phyloP scores from a whole-genome alignment of 768 basidiomycete species.

The Serendipita sp. region DNA sequence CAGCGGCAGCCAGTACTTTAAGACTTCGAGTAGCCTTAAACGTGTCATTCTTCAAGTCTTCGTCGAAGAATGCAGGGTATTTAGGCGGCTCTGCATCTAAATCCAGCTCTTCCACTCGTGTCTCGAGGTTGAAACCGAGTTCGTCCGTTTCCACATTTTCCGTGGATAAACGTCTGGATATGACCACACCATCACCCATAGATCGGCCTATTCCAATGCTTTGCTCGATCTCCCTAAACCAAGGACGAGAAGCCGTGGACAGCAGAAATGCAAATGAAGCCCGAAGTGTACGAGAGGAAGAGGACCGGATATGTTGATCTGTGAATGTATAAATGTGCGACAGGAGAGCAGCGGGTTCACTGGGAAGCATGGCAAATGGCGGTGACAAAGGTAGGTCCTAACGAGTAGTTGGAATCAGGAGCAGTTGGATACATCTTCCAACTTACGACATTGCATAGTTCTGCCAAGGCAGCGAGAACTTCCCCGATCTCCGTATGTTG shows the following conservation, averaged over 20 bases:
- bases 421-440: neutral
- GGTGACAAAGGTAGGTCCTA: slow-evolving; percentile 12
- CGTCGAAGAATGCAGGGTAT: slow-evolving; percentile 52
- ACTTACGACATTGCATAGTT: slow-evolving; percentile 42
- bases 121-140: slow-evolving; percentile 19
- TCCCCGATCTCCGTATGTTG: slow-evolving; percentile 37
- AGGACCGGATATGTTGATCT: slow-evolving; percentile 34
- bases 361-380: slow-evolving; percentile 27
- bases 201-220: slow-evolving; percentile 37
- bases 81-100: neutral
- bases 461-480: slow-evolving; percentile 34
- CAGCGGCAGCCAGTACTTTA: slow-evolving; percentile 43
- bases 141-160: neutral
- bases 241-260: slow-evolving; percentile 44
- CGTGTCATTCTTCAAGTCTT: slow-evolving; percentile 33
- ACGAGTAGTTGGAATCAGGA: neutral
- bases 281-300: slow-evolving; percentile 31
- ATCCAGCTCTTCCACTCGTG: slow-evolving; percentile 19
- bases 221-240: slow-evolving; percentile 39
- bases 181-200: slow-evolving; percentile 1
- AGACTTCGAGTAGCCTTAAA: slow-evolving; percentile 56
- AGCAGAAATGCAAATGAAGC: slow-evolving; percentile 55
- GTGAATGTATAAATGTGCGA: slow-evolving; percentile 46
- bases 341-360: slow-evolving; percentile 34
- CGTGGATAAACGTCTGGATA: neutral